Conservation (phyloP, 106 monocot genomes). For the Triglochin maritima region DNA sequence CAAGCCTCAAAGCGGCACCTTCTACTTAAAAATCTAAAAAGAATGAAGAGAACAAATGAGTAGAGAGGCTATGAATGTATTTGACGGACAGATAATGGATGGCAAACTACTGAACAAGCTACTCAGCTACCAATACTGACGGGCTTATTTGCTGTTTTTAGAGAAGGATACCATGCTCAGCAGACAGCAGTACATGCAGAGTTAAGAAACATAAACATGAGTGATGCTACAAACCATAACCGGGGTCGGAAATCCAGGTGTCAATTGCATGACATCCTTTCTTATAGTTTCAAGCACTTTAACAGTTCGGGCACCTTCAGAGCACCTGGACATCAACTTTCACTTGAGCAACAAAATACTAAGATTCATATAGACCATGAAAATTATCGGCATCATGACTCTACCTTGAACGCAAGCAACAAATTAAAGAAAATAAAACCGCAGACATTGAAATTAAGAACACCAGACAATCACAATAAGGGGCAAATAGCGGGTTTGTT, state of each 20-base stretch:
- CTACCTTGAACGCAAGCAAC: not conserved
- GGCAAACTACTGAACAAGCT: too few species aligned
- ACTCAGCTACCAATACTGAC: too few species aligned
- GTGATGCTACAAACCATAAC: not conserved
- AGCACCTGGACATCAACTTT: slow-evolving; percentile 12
- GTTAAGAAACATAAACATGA: not conserved
- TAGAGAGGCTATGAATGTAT: not conserved
- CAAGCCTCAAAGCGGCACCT: not conserved
- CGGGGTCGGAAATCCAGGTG: slow-evolving; percentile 16
- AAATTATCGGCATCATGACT: not conserved
- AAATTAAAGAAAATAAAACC: too few species aligned
- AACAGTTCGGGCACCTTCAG: slow-evolving; percentile 13
- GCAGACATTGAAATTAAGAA: not conserved
- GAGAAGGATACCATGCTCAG: too few species aligned
- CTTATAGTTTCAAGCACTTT: slow-evolving; percentile 24
- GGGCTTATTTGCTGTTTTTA: too few species aligned
- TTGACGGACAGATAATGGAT: too few species aligned
- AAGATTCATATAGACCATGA: not conserved
- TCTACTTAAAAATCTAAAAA: not conserved
- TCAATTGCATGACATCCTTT: slow-evolving; percentile 9
- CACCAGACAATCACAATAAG: not conserved
- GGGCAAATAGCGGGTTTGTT: not conserved
- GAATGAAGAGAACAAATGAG: not conserved
- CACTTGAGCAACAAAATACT: not conserved
- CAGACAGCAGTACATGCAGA: not conserved